These are phyloP conservation scores for Rhypophila decipiens DNA, from an alignment of 495 filamentous ascomycete species.

Conservation along the genomic window DNA sequence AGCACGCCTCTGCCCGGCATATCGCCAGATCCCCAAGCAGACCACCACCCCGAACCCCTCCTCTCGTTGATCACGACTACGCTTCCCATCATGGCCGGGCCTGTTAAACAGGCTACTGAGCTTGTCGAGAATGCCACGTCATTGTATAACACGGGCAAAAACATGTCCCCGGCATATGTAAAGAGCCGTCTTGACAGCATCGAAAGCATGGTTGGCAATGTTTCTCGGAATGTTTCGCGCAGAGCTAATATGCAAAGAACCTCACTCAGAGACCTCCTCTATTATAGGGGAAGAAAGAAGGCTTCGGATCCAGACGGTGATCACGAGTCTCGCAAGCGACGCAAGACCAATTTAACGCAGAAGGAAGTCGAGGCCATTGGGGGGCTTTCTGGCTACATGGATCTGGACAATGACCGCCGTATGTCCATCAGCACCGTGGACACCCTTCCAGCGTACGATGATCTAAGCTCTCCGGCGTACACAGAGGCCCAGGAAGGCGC, in stretches of 20 bases:
- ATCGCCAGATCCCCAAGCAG: constrained; percentile 6
- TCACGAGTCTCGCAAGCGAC: constrained; percentile 55
- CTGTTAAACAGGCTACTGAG: constrained; percentile 71
- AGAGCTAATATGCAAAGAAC: constrained; percentile 76
- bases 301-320: constrained; percentile 33
- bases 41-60: constrained; percentile 54
- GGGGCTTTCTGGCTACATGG: neutral
- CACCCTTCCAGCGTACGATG: constrained; percentile 73
- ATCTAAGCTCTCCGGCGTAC: constrained; percentile 65
- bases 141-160: constrained; percentile 76
- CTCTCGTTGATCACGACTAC: constrained; percentile 72
- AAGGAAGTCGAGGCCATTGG: constrained; percentile 2
- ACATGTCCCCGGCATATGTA: constrained; percentile 79
- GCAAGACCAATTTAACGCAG: constrained; percentile 32
- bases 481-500: constrained; percentile 39
- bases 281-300: constrained; percentile 43
- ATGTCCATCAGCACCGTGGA: constrained; percentile 52
- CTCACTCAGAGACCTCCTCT: constrained; percentile 79
- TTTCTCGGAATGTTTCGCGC: constrained; percentile 71
- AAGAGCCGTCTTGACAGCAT: constrained; percentile 78
- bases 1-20: constrained; percentile 25
- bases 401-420: constrained; percentile 28
- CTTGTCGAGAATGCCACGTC: constrained; percentile 76
- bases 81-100: constrained; percentile 71
- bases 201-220: constrained; percentile 77